phyloP scores from a whole-genome alignment of 2,329 filamentous ascomycete species.

The Alternaria sp. region DNA sequence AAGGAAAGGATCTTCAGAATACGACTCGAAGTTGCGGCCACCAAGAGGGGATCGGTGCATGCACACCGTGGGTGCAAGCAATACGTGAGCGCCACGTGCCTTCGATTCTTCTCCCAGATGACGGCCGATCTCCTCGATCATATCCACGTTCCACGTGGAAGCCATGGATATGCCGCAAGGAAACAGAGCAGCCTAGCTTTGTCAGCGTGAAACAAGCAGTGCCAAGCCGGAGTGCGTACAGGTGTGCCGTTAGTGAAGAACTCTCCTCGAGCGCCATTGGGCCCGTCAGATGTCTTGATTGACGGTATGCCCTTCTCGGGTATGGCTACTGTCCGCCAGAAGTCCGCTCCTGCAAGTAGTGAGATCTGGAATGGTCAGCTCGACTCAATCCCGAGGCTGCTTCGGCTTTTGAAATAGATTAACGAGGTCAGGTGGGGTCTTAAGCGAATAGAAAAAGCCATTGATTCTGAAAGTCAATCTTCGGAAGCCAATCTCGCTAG shows the following conservation, averaged over 20 bases:
- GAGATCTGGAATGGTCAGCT: constrained; percentile 47
- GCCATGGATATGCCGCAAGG: constrained; percentile 81
- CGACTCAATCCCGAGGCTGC: constrained; percentile 12
- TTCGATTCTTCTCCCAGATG: constrained; percentile 76
- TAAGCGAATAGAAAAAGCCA: constrained; percentile 12
- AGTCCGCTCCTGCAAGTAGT: constrained; percentile 64
- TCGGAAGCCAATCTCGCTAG: constrained; percentile 3
- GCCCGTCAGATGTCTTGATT: constrained; percentile 72
- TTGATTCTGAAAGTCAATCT: constrained; percentile 5
- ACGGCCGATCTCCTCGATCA: constrained; percentile 73
- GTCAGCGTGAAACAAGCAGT: constrained; percentile 20
- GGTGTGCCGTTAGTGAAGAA: constrained; percentile 67
- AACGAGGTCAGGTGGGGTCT: constrained; percentile 13
- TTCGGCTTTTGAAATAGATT: constrained; percentile 18
- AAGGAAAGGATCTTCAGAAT: constrained; percentile 81
- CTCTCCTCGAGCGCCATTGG: constrained; percentile 73
- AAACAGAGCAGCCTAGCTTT: constrained; percentile 72
- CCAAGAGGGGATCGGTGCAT: constrained; percentile 83
- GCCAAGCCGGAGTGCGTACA: constrained; percentile 39
- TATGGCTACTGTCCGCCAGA: constrained; percentile 72
- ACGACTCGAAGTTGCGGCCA: constrained; percentile 87
- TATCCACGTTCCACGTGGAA: constrained; percentile 77
- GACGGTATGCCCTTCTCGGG: constrained; percentile 69
- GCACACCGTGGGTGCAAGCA: constrained; percentile 80
- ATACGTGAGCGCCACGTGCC: constrained; percentile 75